Evolutionary conservation across 2,329 filamentous ascomycete genomes (phyloP), one percentile per base, ranked within the genome.

Genomic region (Chrysoporthe puriensis): DNA sequence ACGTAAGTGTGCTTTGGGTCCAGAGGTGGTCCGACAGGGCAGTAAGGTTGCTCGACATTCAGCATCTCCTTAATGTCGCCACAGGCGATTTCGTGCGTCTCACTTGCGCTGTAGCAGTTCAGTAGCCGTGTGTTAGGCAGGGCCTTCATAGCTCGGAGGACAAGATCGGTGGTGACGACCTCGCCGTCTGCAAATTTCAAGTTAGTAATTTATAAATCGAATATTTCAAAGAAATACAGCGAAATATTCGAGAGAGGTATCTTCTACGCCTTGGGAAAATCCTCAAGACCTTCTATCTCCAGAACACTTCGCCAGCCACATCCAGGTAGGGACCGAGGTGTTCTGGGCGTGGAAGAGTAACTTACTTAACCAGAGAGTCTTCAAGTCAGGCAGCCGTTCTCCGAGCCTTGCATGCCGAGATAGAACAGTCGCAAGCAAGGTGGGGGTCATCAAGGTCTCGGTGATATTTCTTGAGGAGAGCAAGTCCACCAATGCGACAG

Each of bases 381-480:
- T 86, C 66, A 95, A 80, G 21, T 90, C 78, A 8, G 90, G 88
- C 9, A 94, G 82, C 54, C 86, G 85, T 36, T 82, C 79, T 21
- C 85, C 87, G 63, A 94, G 84, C 57, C 89, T 83, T 8, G 90
- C 83, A 75, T 93, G 89, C 56, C 91, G 85, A 1, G 90, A 85
- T 21, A 95, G 84, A 2, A 94, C 88, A 1, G 91, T 91, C 36
- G 91, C 89, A 58, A 95, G 82, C 16, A 95, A 84, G 0, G 92
- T 94, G 0, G 92, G 92, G 0, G 92, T 94, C 90, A 94, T 94
- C 64, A 95, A 84, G 18, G 92, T 94, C 76, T 95, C 92, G 18
- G 91, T 94, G 73, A 94, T 87, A 66, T 83, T 82, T 74, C 89
- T 88, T 18, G 84, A 79, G 0, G 87, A 81, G 13, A 95, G 85